Evolutionary conservation across 805 yeast species (phyloP).

Genomic region (Saccharomycopsis sp.): DNA sequence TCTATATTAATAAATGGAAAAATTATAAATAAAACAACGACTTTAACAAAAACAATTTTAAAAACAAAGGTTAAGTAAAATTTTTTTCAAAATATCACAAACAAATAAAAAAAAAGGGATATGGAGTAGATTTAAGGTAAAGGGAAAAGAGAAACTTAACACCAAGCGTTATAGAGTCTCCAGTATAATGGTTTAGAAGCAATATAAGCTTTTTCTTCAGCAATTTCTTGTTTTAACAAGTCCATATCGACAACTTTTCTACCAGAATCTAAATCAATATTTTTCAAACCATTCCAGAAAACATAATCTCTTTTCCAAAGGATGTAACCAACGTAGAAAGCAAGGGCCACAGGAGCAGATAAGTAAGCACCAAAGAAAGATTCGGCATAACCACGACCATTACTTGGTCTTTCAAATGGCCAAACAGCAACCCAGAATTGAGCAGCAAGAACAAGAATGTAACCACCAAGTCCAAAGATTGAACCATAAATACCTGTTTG

Average conservation of each 20-base stretch:
- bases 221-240: constrained; percentile 38
- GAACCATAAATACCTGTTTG: constrained; percentile 66
- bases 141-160: no score
- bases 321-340: constrained; percentile 48
- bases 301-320: constrained; percentile 35
- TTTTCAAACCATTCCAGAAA: constrained; percentile 32
- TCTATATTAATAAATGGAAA: no score
- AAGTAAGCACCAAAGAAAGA: constrained; percentile 58
- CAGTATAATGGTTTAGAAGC: constrained; percentile 37
- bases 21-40: no score
- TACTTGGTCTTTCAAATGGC: constrained; percentile 62
- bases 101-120: neutral
- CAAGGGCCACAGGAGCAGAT: constrained; percentile 51
- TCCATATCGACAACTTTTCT: constrained; percentile 49
- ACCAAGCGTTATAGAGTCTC: constrained; percentile 36
- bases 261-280: constrained; percentile 55
- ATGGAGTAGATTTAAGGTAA: neutral
- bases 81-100: no score
- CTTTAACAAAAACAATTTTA: no score
- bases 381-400: constrained; percentile 39
- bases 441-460: constrained; percentile 51
- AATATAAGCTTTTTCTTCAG: constrained; percentile 37
- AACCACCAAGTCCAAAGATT: constrained; percentile 45
- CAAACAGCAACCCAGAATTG: constrained; percentile 78
- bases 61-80: no score